Percentiles rank a stretch among this genome's conserved stretches.
These are phyloP conservation scores for button mushroom (Agaricus bisporus) DNA, from an alignment of 768 basidiomycete genomes.

Conservation along the genomic window DNA sequence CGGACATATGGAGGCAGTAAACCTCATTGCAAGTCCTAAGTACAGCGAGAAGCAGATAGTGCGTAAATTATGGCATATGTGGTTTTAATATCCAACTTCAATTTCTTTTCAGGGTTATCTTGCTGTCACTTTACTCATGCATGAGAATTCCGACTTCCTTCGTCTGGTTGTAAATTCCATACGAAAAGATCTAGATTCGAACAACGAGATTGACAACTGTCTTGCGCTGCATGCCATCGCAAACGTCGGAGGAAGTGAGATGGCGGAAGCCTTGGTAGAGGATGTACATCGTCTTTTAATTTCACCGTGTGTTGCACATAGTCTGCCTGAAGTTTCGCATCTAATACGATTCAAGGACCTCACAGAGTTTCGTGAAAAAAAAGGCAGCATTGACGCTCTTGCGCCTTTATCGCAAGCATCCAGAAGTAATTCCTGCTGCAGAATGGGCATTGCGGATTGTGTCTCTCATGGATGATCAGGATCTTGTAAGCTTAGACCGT, in stretches of 20 bases:
- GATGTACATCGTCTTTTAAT: constrained; percentile 94
- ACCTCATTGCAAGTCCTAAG: constrained; percentile 90
- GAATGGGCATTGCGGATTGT: constrained; percentile 97
- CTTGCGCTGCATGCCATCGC: constrained; percentile 97
- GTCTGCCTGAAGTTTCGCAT: constrained; percentile 5
- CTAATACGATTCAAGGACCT: constrained; percentile 54
- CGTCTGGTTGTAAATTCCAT: constrained; percentile 97
- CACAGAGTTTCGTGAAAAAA: constrained; percentile 94
- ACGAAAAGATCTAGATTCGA: constrained; percentile 92
- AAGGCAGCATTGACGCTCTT: constrained; percentile 94
- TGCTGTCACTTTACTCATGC: constrained; percentile 94
- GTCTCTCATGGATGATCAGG: constrained; percentile 91
- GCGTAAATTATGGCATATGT: constrained; percentile 23
- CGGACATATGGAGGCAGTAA: constrained; percentile 99
- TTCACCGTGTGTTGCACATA: constrained; percentile 62
- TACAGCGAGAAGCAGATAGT: constrained; percentile 99
- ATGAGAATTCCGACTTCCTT: constrained; percentile 97
- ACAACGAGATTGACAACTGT: constrained; percentile 93
- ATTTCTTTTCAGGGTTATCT: constrained; percentile 78
- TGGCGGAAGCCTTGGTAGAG: constrained; percentile 92
- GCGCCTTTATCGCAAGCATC: constrained; percentile 92
- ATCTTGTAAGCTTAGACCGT: constrained; percentile 47
- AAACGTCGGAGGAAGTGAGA: constrained; percentile 95
- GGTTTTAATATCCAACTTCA: neutral
- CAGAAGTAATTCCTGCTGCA: constrained; percentile 84